Evolutionary conservation across 306 rosid genomes (phyloP), one percentile per base, ranked within the genome.

Genomic region (Cucumis cinereus): DNA sequence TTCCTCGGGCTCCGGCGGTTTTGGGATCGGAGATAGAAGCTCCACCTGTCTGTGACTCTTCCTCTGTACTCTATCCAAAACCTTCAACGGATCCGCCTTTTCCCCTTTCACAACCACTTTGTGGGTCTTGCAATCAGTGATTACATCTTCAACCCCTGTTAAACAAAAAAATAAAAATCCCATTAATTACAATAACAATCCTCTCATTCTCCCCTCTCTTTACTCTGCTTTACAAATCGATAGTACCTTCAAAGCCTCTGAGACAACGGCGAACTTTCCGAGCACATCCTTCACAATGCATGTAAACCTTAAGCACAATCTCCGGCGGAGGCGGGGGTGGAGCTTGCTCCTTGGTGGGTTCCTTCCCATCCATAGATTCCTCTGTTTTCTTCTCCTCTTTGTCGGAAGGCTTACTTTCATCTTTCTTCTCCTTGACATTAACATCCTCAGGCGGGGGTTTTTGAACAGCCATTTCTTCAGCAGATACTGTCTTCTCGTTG

Each of bases 221-320:
- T 17, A 9, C 9, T 1, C 8, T 33, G 6, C 8, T 7, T 24
- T 53, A 11, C 6, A 0, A 54, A 9, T 15, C 13, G 4, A 14
- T 2, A n/a, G 30, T 81, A 93, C 98, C 98, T 86, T 86, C 85
- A 76, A 91, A 93, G 9, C 91, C 96, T 78, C 83, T 88, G 58
- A 93, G 97, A 17, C 96, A 85, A 6, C 94, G 86, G 59, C 92
- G 90, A 77, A 93, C 98, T 82, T 91, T 93, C 22, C 96, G 91
- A 16, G 98, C 98, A 73, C 98, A 93, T 7, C 98, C 98, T 80
- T 93, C 96, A 57, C 98, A 93, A 89, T 93, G 98, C 98, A 93
- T 93, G 86, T 78, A 91, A 15, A 91, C 98, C 77, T 80, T 88
- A 36, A 93, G 98, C 49, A 91, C 85, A 33, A 93, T 85, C 40